Conservation (phyloP, 108 stramenopile genomes). For the Skeletonema costatum region DNA sequence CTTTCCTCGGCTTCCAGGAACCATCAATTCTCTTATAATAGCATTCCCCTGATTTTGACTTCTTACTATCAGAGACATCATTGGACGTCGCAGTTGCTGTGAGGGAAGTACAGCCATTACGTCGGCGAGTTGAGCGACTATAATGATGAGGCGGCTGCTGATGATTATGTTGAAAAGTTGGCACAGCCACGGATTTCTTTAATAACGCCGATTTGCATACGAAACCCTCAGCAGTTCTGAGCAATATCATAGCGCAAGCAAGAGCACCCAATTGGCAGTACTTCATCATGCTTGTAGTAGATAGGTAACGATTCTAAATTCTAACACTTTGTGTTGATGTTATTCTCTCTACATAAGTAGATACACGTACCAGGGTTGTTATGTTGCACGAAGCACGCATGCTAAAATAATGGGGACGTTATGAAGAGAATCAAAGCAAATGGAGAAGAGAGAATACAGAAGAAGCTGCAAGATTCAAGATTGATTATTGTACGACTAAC, state of each 20-base stretch:
- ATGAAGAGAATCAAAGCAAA: too few relatives aligned
- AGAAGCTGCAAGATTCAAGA: too few relatives aligned
- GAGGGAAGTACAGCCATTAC: neutral
- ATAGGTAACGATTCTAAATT: too few relatives aligned
- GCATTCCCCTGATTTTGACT: constrained; percentile 10
- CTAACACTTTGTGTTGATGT: too few relatives aligned
- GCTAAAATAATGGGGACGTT: too few relatives aligned
- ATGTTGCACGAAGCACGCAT: too few relatives aligned
- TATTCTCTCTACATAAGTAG: too few relatives aligned
- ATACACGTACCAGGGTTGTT: too few relatives aligned
- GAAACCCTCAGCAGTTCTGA: neutral
- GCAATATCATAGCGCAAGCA: neutral
- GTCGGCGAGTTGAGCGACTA: neutral
- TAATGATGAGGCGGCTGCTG: too few relatives aligned
- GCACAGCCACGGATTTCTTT: neutral
- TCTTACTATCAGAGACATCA: neutral
- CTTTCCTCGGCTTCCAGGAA: constrained; percentile 61
- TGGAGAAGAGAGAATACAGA: too few relatives aligned
- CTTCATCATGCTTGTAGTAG: too few relatives aligned
- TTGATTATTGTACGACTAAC: neutral
- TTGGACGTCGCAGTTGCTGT: neutral
- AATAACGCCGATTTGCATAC: neutral
- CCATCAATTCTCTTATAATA: constrained; percentile 41
- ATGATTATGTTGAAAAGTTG: neutral
- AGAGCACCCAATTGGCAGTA: neutral